These are phyloP conservation scores for Blastobotrys mokoenaii DNA, from an alignment of 805 yeast genomes.

Conservation along the genomic window DNA sequence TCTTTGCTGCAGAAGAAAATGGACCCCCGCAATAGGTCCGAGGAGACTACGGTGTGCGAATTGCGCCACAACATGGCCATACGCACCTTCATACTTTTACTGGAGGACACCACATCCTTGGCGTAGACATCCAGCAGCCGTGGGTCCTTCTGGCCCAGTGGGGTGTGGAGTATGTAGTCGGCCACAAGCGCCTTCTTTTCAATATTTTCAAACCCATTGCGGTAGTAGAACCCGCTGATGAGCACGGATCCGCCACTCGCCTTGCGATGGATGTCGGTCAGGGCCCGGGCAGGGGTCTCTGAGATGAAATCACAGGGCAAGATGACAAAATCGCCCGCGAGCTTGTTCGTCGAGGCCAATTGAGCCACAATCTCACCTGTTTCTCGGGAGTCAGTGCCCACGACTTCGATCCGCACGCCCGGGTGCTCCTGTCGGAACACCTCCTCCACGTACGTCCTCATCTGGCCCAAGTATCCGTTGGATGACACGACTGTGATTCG, in stretches of 20 bases:
- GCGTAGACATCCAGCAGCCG: conserved; percentile 65
- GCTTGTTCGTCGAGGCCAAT: conserved; percentile 3
- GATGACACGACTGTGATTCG: conserved; percentile 56
- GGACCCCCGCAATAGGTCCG: conserved; percentile 63
- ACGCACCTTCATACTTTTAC: conserved; percentile 66
- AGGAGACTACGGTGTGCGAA: conserved; percentile 70
- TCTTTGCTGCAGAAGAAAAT: conserved; percentile 56
- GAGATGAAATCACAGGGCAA: conserved; percentile 93
- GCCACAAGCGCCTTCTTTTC: conserved; percentile 68
- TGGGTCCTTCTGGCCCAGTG: conserved; percentile 26
- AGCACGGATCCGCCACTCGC: conserved; percentile 62
- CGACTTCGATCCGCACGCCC: conserved; percentile 9
- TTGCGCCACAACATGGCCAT: conserved; percentile 86
- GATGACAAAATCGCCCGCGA: conserved; percentile 51
- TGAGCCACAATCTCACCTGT: conserved; percentile 18
- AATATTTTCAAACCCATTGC: conserved; percentile 63
- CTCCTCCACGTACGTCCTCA: conserved; percentile 40
- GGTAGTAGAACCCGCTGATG: conserved; percentile 60
- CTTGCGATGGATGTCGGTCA: conserved; percentile 76
- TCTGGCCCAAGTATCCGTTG: conserved; percentile 37
- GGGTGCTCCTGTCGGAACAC: conserved; percentile 25
- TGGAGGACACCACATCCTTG: conserved; percentile 56
- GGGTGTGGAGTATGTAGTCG: conserved; percentile 44
- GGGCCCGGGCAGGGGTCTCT: conserved; percentile 81
- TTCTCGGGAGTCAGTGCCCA: conserved; percentile 8